Evolutionary conservation across 2,329 filamentous ascomycete species (phyloP).

Genomic region (Triangularia setosa): DNA sequence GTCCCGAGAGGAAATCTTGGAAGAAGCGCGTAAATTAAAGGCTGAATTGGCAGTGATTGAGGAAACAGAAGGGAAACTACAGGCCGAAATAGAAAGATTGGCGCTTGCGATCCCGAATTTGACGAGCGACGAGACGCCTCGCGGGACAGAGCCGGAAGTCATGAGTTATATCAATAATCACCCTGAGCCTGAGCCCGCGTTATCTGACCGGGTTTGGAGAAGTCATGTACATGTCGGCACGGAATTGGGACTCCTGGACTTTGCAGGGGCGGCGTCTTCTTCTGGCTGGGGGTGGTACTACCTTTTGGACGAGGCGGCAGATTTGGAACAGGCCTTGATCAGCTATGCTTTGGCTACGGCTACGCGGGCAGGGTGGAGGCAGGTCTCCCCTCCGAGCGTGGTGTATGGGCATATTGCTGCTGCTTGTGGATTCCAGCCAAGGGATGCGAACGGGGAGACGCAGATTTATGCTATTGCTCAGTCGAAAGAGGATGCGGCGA

Average conservation of each 20-base stretch:
- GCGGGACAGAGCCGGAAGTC: slow-evolving; percentile 60
- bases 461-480: slow-evolving; percentile 83
- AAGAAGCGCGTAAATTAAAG: slow-evolving; percentile 64
- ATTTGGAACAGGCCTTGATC: slow-evolving; percentile 90
- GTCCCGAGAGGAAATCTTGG: slow-evolving; percentile 42
- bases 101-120: slow-evolving; percentile 82
- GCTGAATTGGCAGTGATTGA: slow-evolving; percentile 57
- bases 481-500: slow-evolving; percentile 55
- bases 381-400: slow-evolving; percentile 80
- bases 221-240: slow-evolving; percentile 85
- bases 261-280: slow-evolving; percentile 72
- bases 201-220: slow-evolving; percentile 50
- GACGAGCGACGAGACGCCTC: slow-evolving; percentile 71
- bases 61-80: slow-evolving; percentile 55
- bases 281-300: slow-evolving; percentile 99
- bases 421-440: slow-evolving; percentile 90
- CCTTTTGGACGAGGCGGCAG: slow-evolving; percentile 82
- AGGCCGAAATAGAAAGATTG: slow-evolving; percentile 65
- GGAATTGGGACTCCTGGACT: slow-evolving; percentile 86
- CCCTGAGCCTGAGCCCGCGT: slow-evolving; percentile 37
- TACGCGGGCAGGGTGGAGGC: slow-evolving; percentile 69
- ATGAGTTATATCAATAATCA: slow-evolving; percentile 77
- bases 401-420: slow-evolving; percentile 88
- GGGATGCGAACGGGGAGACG: slow-evolving; percentile 85
- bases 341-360: slow-evolving; percentile 78